Percentiles rank a stretch among this genome's conserved stretches.
Conservation (phyloP, 129 eudicot genomes). For the sunflower (Helianthus annuus) region HanXRQr2.0-SUNRISE NC_035448.2:1051941-1052440, state of each 20-base stretch:
- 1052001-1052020: neutral
- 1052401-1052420: no score
- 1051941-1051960: conserved; percentile 62
- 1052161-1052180: conserved; percentile 91
- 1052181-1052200: conserved; percentile 9
- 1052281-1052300: no score
- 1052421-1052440: no score
- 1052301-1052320: no score
- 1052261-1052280: neutral
- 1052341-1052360: no score
- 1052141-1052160: conserved; percentile 98
- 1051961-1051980: conserved; percentile 4
- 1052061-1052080: conserved; percentile 90
- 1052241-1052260: neutral
- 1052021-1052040: neutral
- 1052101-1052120: conserved; percentile 71
- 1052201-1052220: conserved; percentile 14
- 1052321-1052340: no score
- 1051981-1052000: neutral
- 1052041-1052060: conserved; percentile 89
- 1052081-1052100: conserved; percentile 78
- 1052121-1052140: conserved; percentile 52
- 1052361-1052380: no score
- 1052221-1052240: conserved; percentile 11
- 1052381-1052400: no score